Base-by-base conservation (phyloP, 148 eudicot genomes). In the Rhododendron henanense region DNA sequence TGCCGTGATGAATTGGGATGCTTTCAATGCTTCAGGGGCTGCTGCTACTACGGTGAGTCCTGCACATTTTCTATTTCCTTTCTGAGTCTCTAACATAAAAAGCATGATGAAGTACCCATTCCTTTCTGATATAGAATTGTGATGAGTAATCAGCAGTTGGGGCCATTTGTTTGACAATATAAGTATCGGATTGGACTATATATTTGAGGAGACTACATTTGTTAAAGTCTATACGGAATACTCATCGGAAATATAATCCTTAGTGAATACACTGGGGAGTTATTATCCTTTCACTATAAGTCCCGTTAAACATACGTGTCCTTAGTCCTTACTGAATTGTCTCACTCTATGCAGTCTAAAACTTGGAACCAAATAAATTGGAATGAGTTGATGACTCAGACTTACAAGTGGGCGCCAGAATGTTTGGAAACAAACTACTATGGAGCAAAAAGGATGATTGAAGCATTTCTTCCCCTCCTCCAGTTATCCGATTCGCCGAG, bases 391-490 rank as follows among this genome's bases (percentile, higher is more conserved):
- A 11, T 25, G 4, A 50, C 25, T 25, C 81, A 90, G 83, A 85
- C 91, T 23, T 84, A 89, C 63, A 90, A 91, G n/a, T 53, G 85
- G 82, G 86, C 90, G 1, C 83, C 82, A 81, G 87, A 89, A 35
- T 91, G 96, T 82, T 0, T 91, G 31, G 53, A 92, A 47, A 91
- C 88, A 81, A 91, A 94, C 78, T 91, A 92, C 86, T 88, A 90
- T 37, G 94, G 96, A 1, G 88, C 84, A 8, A 91, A 86, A 84
- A 85, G 88, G 59, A 89, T 85, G 78, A 75, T 69, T 57, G 91
- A 94, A 87, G 90, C 87, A n/a, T 61, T 94, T 31, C 63, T 91
- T 65, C 93, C 93, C n/a, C 90, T 92, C 44, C 96, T 94, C 13
- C 85, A 85, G 19, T 55, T 79, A 37, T 93, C 94, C 14, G 88